These are phyloP conservation scores for Mortierella sp. DNA, from an alignment of 371 early-diverging fungal species.

Conservation along the genomic window DNA sequence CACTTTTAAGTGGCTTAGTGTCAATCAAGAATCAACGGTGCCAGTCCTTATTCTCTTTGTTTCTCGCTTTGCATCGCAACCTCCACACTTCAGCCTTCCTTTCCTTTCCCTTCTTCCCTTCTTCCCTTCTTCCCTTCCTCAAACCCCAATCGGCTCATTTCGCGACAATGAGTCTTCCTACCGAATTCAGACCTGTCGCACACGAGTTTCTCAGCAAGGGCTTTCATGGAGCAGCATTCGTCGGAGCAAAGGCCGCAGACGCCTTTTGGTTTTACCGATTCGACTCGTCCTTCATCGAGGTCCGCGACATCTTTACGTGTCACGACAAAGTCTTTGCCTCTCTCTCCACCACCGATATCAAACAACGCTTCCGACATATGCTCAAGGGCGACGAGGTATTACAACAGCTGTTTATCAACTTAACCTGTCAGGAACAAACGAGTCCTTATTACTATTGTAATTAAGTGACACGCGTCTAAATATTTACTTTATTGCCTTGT, in stretches of 20 bases:
- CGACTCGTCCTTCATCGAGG: conserved; percentile 50
- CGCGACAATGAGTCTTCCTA: conserved; percentile 37
- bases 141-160: background rate
- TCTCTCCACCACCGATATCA: conserved; percentile 42
- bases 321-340: conserved; percentile 55
- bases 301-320: conserved; percentile 54
- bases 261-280: conserved; percentile 58
- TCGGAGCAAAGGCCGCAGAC: conserved; percentile 45
- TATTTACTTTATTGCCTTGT: background rate
- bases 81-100: background rate
- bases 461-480: background rate
- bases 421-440: background rate
- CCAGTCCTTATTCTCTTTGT: background rate
- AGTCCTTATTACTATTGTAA: background rate
- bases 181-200: conserved; percentile 53
- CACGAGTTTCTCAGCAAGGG: conserved; percentile 51
- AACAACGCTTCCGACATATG: conserved; percentile 33
- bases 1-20: background rate
- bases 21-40: background rate
- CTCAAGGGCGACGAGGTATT: conserved; percentile 37
- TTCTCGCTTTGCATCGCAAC: background rate
- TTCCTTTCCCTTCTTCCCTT: background rate
- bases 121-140: background rate
- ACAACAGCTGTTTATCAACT: too few species aligned
- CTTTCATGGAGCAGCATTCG: conserved; percentile 50